A percentile compares a stretch with the other conserved stretches of the same genome.
Conservation (phyloP, 257 asterid species). For the Linderniella brevidens region DNA sequence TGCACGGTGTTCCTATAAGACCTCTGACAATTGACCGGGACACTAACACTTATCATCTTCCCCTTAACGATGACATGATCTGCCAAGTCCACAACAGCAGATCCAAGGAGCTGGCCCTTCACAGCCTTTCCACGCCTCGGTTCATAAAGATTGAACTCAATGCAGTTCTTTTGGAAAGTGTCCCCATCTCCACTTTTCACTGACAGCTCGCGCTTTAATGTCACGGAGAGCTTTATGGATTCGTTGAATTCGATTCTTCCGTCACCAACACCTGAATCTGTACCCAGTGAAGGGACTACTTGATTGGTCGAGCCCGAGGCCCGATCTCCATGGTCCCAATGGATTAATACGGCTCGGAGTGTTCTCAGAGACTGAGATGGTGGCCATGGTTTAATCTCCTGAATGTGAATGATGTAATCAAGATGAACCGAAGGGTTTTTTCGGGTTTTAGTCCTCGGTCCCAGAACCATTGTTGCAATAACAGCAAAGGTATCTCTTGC, state of each 20-base stretch:
- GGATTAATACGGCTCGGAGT: constrained; percentile 38
- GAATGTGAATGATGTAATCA: constrained; percentile 38
- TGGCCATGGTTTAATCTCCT: constrained; percentile 72
- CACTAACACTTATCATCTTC: constrained; percentile 21
- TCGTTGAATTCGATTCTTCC: constrained; percentile 52
- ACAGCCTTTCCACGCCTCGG: constrained; percentile 44
- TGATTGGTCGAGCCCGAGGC: constrained; percentile 45
- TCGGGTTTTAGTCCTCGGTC: constrained; percentile 33
- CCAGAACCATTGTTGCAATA: constrained; percentile 24
- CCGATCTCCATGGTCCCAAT: constrained; percentile 45
- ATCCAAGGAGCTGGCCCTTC: constrained; percentile 50
- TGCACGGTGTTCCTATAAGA: constrained; percentile 56
- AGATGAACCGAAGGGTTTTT: constrained; percentile 35
- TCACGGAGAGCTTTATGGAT: constrained; percentile 42
- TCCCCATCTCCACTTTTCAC: constrained; percentile 28
- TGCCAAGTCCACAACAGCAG: constrained; percentile 49
- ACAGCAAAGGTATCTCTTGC: too few relatives aligned
- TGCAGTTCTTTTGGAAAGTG: constrained; percentile 39
- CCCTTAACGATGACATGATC: constrained; percentile 40
- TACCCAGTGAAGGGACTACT: constrained; percentile 35
- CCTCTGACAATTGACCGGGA: constrained; percentile 53
- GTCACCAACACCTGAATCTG: constrained; percentile 36
- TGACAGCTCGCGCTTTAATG: constrained; percentile 28
- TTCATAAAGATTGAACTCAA: constrained; percentile 53
- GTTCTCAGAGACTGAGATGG: constrained; percentile 56